Evolutionary conservation across 177 flowering plant species (phyloP).

Genomic region (Vitis hybrid): DNA sequence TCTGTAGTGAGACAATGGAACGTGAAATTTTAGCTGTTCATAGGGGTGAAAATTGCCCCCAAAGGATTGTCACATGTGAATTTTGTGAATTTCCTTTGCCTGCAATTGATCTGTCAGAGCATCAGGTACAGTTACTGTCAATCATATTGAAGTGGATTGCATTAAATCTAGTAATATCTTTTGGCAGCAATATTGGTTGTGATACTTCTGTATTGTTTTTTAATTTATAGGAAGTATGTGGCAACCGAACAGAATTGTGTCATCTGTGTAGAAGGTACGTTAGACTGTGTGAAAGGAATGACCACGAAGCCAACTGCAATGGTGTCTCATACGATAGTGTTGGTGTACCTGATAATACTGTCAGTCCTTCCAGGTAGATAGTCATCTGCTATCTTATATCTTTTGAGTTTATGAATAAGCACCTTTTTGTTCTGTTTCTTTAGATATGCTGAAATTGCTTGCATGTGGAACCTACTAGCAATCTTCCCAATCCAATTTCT

Average conservation of each 20-base stretch:
- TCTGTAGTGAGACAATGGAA: conserved; percentile 83
- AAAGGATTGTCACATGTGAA: conserved; percentile 90
- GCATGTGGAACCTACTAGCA: no score
- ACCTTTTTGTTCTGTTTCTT: background rate
- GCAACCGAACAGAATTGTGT: conserved; percentile 89
- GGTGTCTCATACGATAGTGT: conserved; percentile 20
- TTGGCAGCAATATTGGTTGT: background rate
- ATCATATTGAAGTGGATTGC: background rate
- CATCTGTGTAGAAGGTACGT: conserved; percentile 69
- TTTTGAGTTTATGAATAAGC: background rate
- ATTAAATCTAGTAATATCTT: no score
- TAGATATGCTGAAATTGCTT: no score
- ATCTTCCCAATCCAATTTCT: no score
- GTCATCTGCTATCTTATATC: background rate
- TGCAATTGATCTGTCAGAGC: conserved; percentile 80
- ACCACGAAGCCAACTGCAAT: conserved; percentile 70
- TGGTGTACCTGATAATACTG: conserved; percentile 25
- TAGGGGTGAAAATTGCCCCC: conserved; percentile 89
- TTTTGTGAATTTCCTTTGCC: conserved; percentile 96
- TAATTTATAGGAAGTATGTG: conserved; percentile 78
- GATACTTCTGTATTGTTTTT: background rate
- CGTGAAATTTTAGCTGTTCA: conserved; percentile 72
- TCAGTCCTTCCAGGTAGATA: conserved; percentile 71
- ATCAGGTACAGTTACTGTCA: conserved; percentile 63
- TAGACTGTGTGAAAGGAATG: conserved; percentile 65